Percentiles rank a stretch among this genome's conserved stretches.
phyloP scores from a whole-genome alignment of 306 rosid genomes.

The Casuarina cunninghamiana region DNA sequence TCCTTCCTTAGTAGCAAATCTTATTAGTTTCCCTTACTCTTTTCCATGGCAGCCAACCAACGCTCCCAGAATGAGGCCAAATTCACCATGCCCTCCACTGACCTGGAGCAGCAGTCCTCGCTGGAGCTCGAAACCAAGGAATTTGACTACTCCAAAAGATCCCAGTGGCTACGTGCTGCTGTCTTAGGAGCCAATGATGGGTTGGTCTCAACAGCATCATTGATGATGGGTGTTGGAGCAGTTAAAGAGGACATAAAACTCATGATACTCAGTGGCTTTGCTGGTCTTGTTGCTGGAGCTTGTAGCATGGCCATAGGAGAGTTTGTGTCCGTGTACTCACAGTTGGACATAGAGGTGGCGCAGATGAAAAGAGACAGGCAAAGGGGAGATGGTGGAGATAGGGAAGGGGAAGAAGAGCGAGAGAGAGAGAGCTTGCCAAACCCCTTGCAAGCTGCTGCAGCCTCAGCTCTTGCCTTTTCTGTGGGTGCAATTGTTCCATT shows the following conservation, averaged over 20 bases:
- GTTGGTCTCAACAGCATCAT: slow-evolving; percentile 81
- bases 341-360: slow-evolving; percentile 74
- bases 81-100: slow-evolving; percentile 27
- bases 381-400: slow-evolving; percentile 8
- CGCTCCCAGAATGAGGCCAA: slow-evolving; percentile 37
- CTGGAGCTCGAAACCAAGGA: slow-evolving; percentile 44
- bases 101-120: slow-evolving; percentile 55
- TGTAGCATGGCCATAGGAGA: slow-evolving; percentile 99
- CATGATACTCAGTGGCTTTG: slow-evolving; percentile 88
- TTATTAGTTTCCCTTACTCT: background rate
- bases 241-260: slow-evolving; percentile 74
- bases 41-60: slow-evolving; percentile 47
- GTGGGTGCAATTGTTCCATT: slow-evolving; percentile 86
- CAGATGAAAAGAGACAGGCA: slow-evolving; percentile 63
- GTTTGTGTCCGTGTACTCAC: slow-evolving; percentile 91
- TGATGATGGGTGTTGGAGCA: slow-evolving; percentile 97
- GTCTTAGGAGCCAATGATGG: slow-evolving; percentile 97
- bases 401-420: background rate
- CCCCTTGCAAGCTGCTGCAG: slow-evolving; percentile 85
- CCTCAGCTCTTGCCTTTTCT: slow-evolving; percentile 82
- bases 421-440: slow-evolving; percentile 65
- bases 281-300: slow-evolving; percentile 84
- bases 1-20: background rate
- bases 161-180: slow-evolving; percentile 94
- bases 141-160: slow-evolving; percentile 80